These are phyloP conservation scores for Acephala macrosclerotiorum DNA, from an alignment of 2,329 filamentous ascomycete species.

Conservation along the genomic window DNA sequence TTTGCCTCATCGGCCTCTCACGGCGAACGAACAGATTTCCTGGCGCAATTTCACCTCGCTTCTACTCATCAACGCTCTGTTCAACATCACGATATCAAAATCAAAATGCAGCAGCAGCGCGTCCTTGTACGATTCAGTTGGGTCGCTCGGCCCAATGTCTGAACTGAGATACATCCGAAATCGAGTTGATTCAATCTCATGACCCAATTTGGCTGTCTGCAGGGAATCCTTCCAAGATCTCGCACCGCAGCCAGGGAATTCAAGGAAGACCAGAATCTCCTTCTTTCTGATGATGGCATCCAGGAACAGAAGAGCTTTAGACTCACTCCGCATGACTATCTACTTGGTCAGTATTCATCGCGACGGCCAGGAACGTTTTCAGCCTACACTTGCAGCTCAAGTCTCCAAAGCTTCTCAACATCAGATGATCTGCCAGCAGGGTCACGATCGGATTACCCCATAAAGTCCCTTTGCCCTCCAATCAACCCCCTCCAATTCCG, in stretches of 20 bases:
- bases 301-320: not conserved
- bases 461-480: not conserved
- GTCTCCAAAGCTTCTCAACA: not conserved
- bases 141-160: not conserved
- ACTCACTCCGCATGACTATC: not conserved
- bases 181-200: too few species aligned
- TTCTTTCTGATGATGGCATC: not conserved
- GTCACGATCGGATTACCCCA: not conserved
- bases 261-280: not conserved
- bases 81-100: constrained; percentile 1
- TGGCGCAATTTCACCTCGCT: too few species aligned
- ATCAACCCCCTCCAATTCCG: not conserved
- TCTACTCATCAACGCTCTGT: constrained; percentile 1
- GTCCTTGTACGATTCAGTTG: not conserved
- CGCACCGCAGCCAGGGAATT: too few species aligned
- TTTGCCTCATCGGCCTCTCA: too few species aligned
- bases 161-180: too few species aligned
- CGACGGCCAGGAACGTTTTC: too few species aligned
- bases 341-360: too few species aligned
- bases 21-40: not conserved
- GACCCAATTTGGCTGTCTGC: not conserved
- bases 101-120: too few species aligned
- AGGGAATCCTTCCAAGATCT: not conserved
- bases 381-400: not conserved
- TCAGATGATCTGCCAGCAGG: not conserved